Evolutionary conservation across 2,329 filamentous ascomycete species (phyloP), one percentile per base, ranked within the genome.

Genomic region (Cyphellophora europaea): DNA sequence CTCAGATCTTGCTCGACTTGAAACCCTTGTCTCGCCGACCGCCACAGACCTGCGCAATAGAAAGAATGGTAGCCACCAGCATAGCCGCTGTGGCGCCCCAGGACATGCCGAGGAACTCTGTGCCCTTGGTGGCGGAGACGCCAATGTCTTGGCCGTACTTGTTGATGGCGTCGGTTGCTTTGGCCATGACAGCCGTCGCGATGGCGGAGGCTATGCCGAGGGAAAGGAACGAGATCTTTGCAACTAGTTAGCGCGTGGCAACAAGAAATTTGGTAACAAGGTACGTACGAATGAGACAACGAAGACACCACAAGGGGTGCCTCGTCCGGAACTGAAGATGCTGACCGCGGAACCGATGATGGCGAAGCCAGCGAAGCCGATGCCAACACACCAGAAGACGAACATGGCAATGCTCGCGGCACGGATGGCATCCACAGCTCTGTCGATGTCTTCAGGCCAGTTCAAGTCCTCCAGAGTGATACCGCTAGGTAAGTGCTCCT

Each of bases 181-280:
- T 72, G 36, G 68, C 62, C 8, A 67, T 65, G 4, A 77, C 55
- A 12, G 81, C 79, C 0, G 73, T 82, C 16, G 77, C 73, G 15
- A 88, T 79, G 47, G 85, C 85, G 13, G 82, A 88, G 31, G 81
- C 77, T 34, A 79, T 77, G 3, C 81, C 81, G 49, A 81, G 69
- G 10, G 76, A 59, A 5, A 74, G 27, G 42, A 76, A 72, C 1
- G 68, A 66, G n/a, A 74, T 48, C 59, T 63, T 40, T 35, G 35
- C 27, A 19, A 19, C 30, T 25, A 41, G 19, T 17, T 16, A 18
- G 23, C 35, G n/a, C n/a, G n/a, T n/a, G n/a, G n/a, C n/a, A n/a
- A n/a, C n/a, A n/a, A n/a, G n/a, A n/a, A n/a, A n/a, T n/a, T n/a
- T n/a, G n/a, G n/a, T 38, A 35, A 14, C 21, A 14, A 12, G n/a